Conservation (phyloP, 306 rosid species). For the Trichosanthes truncata region DNA sequence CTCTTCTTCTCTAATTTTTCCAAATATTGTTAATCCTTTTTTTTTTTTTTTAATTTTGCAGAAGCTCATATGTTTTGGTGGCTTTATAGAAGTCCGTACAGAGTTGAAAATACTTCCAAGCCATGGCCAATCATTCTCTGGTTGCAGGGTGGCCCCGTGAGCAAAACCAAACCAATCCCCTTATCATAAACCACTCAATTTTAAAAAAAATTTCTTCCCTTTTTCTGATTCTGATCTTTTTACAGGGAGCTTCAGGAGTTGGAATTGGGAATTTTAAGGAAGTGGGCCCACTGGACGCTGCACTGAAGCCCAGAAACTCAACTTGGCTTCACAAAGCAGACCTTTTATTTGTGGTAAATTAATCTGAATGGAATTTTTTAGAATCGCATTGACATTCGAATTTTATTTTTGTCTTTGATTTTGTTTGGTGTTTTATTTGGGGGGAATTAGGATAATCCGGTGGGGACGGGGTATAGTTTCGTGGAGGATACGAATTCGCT, state of each 20-base stretch:
- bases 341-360: conserved; percentile 12
- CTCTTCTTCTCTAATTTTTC: neutral
- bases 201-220: too few relatives aligned
- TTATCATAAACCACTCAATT: neutral
- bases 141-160: conserved; percentile 98
- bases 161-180: neutral
- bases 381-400: too few relatives aligned
- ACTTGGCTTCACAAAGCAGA: conserved; percentile 13
- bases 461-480: conserved; percentile 84
- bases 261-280: conserved; percentile 16
- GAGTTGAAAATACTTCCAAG: conserved; percentile 69
- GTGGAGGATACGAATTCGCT: conserved; percentile 46
- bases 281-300: conserved; percentile 11
- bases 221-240: neutral
- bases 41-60: conserved; percentile 10
- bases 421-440: neutral
- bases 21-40: neutral
- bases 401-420: neutral
- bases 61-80: conserved; percentile 99
- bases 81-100: conserved; percentile 77
- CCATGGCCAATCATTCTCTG: conserved; percentile 96
- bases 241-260: conserved; percentile 17
- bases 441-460: conserved; percentile 86
- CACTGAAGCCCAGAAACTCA: conserved; percentile 14
- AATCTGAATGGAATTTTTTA: neutral